A percentile compares a stretch with the other conserved stretches of the same genome.
Evolutionary conservation across 129 eudicot genomes (phyloP).

Genomic region (Glebionis coronaria): DNA sequence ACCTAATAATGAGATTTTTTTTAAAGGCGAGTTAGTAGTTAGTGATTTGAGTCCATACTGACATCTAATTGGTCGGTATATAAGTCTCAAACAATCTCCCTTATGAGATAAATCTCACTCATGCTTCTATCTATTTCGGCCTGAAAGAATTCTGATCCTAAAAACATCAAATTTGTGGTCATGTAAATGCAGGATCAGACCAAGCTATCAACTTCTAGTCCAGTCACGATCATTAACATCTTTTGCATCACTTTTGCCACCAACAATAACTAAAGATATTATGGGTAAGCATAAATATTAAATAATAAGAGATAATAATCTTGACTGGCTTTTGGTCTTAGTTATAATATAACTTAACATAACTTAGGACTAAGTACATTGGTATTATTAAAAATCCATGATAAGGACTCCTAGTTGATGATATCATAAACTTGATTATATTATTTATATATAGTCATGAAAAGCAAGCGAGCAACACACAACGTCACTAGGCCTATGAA

Average conservation of each 20-base stretch:
- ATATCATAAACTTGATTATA: too few relatives aligned
- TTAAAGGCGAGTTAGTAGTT: too few relatives aligned
- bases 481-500: too few relatives aligned
- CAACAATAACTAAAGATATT: background rate
- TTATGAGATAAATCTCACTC: too few relatives aligned
- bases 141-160: too few relatives aligned
- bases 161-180: background rate
- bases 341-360: background rate
- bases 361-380: background rate
- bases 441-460: too few relatives aligned
- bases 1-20: too few relatives aligned
- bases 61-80: too few relatives aligned
- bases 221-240: background rate
- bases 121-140: too few relatives aligned
- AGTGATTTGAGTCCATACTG: too few relatives aligned
- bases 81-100: too few relatives aligned
- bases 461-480: too few relatives aligned
- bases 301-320: background rate
- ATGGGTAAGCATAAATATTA: background rate
- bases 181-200: background rate
- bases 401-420: background rate
- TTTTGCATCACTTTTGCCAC: background rate
- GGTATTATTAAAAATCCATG: background rate
- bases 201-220: background rate
- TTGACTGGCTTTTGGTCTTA: background rate